Percentiles rank a stretch among this genome's conserved stretches.
Conservation (phyloP, 129 eudicot genomes). For the Mikania micrantha region DNA sequence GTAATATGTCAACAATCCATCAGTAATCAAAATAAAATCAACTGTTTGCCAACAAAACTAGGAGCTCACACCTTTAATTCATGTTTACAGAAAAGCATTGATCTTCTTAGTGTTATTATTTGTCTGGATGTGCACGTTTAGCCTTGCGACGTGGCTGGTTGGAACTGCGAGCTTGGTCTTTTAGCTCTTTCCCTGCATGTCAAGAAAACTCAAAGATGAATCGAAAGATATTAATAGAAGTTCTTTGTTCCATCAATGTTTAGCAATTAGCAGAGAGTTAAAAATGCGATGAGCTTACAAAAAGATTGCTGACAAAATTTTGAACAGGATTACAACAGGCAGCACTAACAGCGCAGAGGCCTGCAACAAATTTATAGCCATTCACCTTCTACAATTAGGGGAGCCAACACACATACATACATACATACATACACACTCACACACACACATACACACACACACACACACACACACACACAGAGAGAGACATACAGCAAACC, state of each 20-base stretch:
- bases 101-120: slow-evolving; percentile 27
- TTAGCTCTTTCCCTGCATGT: slow-evolving; percentile 47
- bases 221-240: too few species aligned
- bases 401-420: too few species aligned
- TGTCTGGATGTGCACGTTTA: slow-evolving; percentile 62
- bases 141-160: slow-evolving; percentile 67
- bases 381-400: background rate
- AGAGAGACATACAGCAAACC: slow-evolving; percentile 62
- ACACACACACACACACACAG: background rate
- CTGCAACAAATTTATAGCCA: slow-evolving; percentile 36
- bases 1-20: background rate
- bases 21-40: background rate
- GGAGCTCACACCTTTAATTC: slow-evolving; percentile 27
- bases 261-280: background rate
- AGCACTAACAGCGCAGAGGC: slow-evolving; percentile 86
- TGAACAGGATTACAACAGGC: slow-evolving; percentile 52
- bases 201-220: too few species aligned
- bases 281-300: slow-evolving; percentile 41
- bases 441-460: background rate
- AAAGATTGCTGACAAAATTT: slow-evolving; percentile 42
- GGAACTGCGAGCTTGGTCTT: slow-evolving; percentile 38
- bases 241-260: background rate
- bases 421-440: background rate
- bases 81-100: background rate
- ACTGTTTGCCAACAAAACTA: background rate